A percentile compares a stretch with the other conserved stretches of the same genome.
phyloP scores from a whole-genome alignment of 257 asterid species.

The Forsythia viridissima region DNA sequence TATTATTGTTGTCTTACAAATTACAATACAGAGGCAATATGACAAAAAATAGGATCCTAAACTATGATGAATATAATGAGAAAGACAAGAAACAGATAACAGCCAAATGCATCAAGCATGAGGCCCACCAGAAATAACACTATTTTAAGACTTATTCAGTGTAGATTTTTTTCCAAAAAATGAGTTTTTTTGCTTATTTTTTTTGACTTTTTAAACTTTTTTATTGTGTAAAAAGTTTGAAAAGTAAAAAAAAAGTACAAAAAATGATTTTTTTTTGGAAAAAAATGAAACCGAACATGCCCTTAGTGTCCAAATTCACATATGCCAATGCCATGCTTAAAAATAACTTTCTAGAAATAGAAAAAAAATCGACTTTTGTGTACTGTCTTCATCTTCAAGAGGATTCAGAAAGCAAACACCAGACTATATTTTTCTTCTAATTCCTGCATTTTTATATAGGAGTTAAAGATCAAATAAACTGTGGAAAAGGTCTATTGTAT shows the following conservation, averaged over 20 bases:
- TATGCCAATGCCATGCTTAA: not conserved
- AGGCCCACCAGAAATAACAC: not conserved
- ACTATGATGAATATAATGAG: constrained; percentile 15
- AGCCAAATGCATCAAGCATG: constrained; percentile 20
- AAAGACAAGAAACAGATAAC: constrained; percentile 13
- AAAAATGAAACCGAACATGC: no score
- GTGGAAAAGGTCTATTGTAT: constrained; percentile 64
- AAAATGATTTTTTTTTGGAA: no score
- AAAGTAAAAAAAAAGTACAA: no score
- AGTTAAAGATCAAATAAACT: constrained; percentile 55
- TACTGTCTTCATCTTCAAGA: not conserved
- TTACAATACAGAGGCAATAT: constrained; percentile 25
- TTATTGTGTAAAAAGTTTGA: no score
- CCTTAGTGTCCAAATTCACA: no score
- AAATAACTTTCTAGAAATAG: not conserved
- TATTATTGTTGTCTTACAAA: constrained; percentile 9
- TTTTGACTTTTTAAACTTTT: no score
- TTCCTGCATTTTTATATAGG: not conserved
- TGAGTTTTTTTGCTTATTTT: no score
- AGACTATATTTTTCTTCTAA: not conserved
- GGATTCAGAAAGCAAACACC: not conserved
- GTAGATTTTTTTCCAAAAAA: no score
- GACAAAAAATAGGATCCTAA: constrained; percentile 21
- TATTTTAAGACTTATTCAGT: no score
- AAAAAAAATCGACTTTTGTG: not conserved